Evolutionary conservation across 2,329 filamentous ascomycete genomes (phyloP).

Genomic region (Neopestalotiopsis clavispora): DNA sequence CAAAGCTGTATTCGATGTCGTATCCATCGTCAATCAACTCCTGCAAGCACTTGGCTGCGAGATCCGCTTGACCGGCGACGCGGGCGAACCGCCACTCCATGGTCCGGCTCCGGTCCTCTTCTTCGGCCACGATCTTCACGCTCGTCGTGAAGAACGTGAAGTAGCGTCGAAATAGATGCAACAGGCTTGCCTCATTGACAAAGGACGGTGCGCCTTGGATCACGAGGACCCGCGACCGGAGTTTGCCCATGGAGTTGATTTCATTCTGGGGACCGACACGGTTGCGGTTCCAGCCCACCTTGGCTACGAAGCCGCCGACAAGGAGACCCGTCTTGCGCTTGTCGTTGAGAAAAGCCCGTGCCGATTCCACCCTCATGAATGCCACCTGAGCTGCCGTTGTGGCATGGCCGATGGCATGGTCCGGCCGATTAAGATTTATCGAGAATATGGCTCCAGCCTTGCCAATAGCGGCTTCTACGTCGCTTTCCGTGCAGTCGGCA

Average conservation of each 20-base stretch:
- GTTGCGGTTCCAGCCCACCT: conserved; percentile 5
- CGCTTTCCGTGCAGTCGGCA: background rate
- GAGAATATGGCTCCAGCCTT: background rate
- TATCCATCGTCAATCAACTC: background rate
- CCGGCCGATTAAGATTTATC: background rate
- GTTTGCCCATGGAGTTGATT: background rate
- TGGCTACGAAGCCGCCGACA: background rate
- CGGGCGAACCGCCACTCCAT: conserved; percentile 5
- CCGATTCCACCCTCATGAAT: background rate
- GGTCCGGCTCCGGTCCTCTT: background rate
- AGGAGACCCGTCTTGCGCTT: background rate
- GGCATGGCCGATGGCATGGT: background rate
- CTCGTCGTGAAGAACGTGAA: background rate
- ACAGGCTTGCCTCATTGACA: background rate
- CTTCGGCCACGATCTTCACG: background rate
- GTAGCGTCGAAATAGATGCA: background rate
- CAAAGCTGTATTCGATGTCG: background rate
- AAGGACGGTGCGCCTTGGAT: background rate
- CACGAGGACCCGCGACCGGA: background rate
- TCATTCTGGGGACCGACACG: background rate
- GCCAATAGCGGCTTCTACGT: background rate
- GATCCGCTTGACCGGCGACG: background rate
- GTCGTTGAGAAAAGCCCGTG: background rate
- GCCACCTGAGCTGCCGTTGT: background rate
- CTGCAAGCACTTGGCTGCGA: background rate